Base-by-base conservation (phyloP, 169 alveolate species). In the Cryptosporidium ubiquitum region DNA sequence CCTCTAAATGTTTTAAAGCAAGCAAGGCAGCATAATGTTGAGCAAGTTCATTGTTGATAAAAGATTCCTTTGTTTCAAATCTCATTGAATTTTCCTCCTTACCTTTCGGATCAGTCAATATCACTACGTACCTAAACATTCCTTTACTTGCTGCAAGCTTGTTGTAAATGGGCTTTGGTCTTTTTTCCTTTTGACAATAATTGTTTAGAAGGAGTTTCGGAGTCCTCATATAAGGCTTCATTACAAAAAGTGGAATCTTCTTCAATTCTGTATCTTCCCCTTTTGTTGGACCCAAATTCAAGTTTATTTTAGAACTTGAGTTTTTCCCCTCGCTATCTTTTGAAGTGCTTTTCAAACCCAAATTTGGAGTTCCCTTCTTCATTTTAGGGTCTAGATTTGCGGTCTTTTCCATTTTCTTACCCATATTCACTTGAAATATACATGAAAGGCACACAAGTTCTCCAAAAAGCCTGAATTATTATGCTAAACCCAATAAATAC, bases 181-280 rank as follows among this genome's bases (percentile, higher is more conserved):
- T 58, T 37, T 40, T 79, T 31, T 60, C 74, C 68, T 61, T 79
- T 79, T 79, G 89, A 23, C 79, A 60, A 29, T 61, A 79, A 37
- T 58, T 79, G 20, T 79, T 68, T 5, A 79, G 16, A 3, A 79
- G 44, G n/a, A 60, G 44, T 29, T 79, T 79, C 7, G 89, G 89
- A 16, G 89, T 79, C n/a, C 75, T 79, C 89, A 79, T 79, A 66
- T 79, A 79, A n/a, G 89, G 89, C 12, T 79, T 79, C 79, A 79
- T 58, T 23, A 61, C 75, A 39, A 79, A 79, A 0, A 79, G 68
- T 1, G 75, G 68, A 40, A 74, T 42, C 70, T 35, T 74, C 58
- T 55, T 74, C 44, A 35, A 42, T 31, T 31, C 85, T 12, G 10
- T 58, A 3, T 6, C 69, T 23, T 42, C 84, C 4, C 4, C 66